Evolutionary conservation across 148 eudicot genomes (phyloP), one percentile per base, ranked within the genome.

Genomic region (Rhododendron kiyosumense): DNA sequence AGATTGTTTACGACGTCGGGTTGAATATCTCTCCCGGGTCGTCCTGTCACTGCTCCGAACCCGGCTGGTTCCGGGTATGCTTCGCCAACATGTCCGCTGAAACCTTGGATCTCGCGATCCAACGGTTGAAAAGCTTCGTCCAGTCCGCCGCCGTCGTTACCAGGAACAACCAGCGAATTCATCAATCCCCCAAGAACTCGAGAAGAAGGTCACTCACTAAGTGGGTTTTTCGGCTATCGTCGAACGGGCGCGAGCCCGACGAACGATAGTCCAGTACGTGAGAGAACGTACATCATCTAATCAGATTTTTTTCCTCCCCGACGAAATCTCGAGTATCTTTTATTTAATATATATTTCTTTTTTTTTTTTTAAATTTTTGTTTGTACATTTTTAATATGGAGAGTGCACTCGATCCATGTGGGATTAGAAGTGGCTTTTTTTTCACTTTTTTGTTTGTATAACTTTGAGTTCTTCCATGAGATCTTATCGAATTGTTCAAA

Each of bases 221-320:
- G 85, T 94, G 97, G 97, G 95, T 94, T 93, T 92, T 92, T 85
- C 92, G 94, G n/a, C 90, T 95, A 85, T 95, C 99, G 32, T 91
- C 94, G 48, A 88, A 90, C 46, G 91, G 87, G 22, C 90, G 90
- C 13, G 93, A 90, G 38, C n/a, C 90, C 12, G 87, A 88, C 24
- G 91, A 91, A 80, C 92, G 95, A 84, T 91, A 87, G 85, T 88
- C 71, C 41, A 5, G 8, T 41, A 41, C 45, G 45, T 0, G 86
- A 30, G 85, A 73, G 86, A 83, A 78, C 77, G 57, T 67, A 63
- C 3, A 22, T 12, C 79, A 61, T 61, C 30, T 20, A 14, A 43
- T 78, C 26, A 80, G 41, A 52, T 86, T 90, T 87, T 88, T 89
- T 89, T 81, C 41, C 86, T 89, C 87, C 85, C 89, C 43, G 67